Evolutionary conservation across 345 rosid species (phyloP).

Genomic region (Toxicodendron radicans): DNA sequence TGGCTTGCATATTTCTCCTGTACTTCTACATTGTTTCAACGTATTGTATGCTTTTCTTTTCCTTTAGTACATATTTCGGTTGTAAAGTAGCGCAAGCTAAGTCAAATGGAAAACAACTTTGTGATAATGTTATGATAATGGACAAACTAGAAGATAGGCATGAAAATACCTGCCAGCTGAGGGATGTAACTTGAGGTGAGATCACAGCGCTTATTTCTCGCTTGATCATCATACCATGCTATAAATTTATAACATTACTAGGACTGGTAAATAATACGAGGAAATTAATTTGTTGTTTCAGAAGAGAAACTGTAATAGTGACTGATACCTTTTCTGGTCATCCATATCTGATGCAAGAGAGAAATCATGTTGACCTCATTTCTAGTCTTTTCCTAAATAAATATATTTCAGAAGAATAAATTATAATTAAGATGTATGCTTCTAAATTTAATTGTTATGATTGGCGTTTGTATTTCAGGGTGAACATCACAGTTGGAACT

Average conservation of each 20-base stretch:
- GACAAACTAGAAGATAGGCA: not conserved
- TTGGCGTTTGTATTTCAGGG: slow-evolving; percentile 46
- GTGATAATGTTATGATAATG: not conserved
- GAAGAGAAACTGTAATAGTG: not conserved
- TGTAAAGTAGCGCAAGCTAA: not conserved
- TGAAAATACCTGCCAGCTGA: not conserved
- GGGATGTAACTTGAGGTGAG: not conserved
- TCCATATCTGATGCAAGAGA: not conserved
- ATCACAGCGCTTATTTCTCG: no score
- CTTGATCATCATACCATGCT: not conserved
- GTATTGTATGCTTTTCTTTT: no score
- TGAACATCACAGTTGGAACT: slow-evolving; percentile 64
- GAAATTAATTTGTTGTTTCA: not conserved
- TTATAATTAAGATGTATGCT: not conserved
- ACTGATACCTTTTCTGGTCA: not conserved
- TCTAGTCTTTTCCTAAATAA: not conserved
- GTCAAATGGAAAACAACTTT: no score
- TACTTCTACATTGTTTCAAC: not conserved
- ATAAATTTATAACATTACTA: not conserved
- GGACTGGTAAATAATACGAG: not conserved
- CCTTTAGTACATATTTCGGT: not conserved
- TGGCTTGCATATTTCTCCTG: not conserved
- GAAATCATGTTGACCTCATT: not conserved
- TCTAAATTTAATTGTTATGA: not conserved
- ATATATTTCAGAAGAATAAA: not conserved